Base-by-base conservation (phyloP, 2,329 filamentous ascomycete genomes). In the Lithohypha guttulata region DNA sequence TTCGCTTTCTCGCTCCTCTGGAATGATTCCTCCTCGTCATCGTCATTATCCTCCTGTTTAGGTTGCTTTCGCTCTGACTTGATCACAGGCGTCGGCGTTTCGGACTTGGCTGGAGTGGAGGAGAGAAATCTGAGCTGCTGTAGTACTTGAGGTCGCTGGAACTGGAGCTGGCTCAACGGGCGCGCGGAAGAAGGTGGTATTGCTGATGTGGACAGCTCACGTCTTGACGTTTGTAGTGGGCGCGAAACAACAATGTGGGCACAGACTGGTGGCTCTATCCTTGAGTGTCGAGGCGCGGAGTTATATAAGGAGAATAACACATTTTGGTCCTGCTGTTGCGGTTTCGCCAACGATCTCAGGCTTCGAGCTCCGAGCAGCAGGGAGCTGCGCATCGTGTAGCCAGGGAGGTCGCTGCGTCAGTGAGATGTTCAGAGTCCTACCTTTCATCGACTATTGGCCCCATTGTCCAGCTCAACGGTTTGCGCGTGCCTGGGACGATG, bases 1-100 rank as follows among this genome's bases (percentile, higher is more conserved):
- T 79, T 75, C 22, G 87, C 91, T 60, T 81, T 89, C 57, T 93
- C 89, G 42, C 84, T 87, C 51, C 75, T 70, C 47, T 71, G 71
- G 56, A 86, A 84, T n/a, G 43, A 33, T 15, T 49, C 43, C 35
- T 51, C 49, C 40, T 51, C 45, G 15, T 70, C 75, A 42, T 67
- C 61, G 20, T 79, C 73, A 39, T 75, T 66, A 31, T 75, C 73
- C 42, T 71, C 62, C 34, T 64, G 58, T 43, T 58, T 53, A 32
- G 59, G 54, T 8, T 54, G 50, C 32, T 37, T 25, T 13, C 39
- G 30, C 14, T 45, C 42, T 8, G 46, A 47, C 31, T 40, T 47
- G 6, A 46, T 47, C 17, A 50, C 43, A 6, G 49, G 46, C 8
- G 42, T 50, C 3, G 49, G 45, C 13, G 38, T 43, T 28, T 52